phyloP scores from a whole-genome alignment of 441 rosid genomes.

The Corymbia calophylla region DNA sequence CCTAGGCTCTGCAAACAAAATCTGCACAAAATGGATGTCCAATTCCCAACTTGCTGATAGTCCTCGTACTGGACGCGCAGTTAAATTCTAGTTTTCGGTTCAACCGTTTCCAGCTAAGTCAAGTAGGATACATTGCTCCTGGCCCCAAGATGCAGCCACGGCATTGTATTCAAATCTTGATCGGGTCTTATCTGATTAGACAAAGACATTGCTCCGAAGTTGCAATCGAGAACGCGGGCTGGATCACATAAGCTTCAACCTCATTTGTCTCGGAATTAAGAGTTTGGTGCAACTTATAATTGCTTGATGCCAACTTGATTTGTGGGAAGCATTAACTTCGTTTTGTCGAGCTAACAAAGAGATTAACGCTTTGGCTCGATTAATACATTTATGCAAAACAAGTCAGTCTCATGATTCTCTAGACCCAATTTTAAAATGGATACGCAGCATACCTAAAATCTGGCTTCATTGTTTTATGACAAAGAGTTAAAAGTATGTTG shows the following conservation, averaged over 20 bases:
- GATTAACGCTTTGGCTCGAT: not conserved
- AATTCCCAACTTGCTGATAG: not conserved
- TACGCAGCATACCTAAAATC: not conserved
- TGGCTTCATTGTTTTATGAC: not conserved
- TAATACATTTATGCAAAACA: not conserved
- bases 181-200: not conserved
- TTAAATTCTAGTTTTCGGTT: not conserved
- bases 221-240: not conserved
- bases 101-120: not conserved
- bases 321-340: not conserved
- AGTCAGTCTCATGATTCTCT: not conserved
- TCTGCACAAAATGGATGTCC: not conserved
- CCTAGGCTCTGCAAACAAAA: not conserved
- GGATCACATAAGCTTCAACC: not conserved
- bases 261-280: not conserved
- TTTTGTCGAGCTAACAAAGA: not conserved
- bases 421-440: not conserved
- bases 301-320: not conserved
- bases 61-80: fast-evolving
- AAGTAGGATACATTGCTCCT: not conserved
- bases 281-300: fast-evolving
- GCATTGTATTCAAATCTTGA: not conserved
- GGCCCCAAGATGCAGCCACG: not conserved
- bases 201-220: not conserved
- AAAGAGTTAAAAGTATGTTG: not conserved